Percentiles rank a stretch among this genome's conserved stretches.
phyloP scores from a whole-genome alignment of 73 alveolate species.

The Paramecium octaurelia region DNA sequence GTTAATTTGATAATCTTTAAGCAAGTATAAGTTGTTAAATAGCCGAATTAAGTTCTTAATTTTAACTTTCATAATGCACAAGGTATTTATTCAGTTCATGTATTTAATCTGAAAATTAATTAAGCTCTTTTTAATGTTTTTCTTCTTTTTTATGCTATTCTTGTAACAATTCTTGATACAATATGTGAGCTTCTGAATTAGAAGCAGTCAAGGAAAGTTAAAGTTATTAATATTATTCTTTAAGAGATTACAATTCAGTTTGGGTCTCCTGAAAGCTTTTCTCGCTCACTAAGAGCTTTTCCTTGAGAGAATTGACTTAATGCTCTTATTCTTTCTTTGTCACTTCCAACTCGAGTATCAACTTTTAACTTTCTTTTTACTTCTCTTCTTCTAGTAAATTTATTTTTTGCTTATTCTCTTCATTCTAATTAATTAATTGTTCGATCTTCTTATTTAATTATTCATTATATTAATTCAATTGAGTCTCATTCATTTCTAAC shows the following conservation, averaged over 20 bases:
- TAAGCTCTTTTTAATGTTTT: neutral
- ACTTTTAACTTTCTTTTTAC: neutral
- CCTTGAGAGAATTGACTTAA: neutral
- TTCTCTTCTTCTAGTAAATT: neutral
- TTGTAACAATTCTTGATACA: neutral
- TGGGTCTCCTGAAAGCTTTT: neutral
- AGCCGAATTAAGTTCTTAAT: neutral
- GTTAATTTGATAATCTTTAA: neutral
- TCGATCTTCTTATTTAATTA: neutral
- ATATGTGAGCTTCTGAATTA: neutral
- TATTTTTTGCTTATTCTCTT: neutral
- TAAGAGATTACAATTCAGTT: neutral
- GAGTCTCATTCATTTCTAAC: neutral
- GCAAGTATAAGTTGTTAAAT: neutral
- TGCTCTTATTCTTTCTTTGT: neutral
- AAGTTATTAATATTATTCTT: neutral
- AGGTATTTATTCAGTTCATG: neutral
- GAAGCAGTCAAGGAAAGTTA: neutral
- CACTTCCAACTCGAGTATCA: neutral
- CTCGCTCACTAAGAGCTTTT: neutral
- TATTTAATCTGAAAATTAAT: neutral
- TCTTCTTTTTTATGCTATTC: neutral
- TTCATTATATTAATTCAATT: neutral
- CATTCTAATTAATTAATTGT: neutral
- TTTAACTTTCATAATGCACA: neutral